Base-by-base conservation (phyloP, 1,139 yeast species). In the Lodderomyces parapsilosis region DNA sequence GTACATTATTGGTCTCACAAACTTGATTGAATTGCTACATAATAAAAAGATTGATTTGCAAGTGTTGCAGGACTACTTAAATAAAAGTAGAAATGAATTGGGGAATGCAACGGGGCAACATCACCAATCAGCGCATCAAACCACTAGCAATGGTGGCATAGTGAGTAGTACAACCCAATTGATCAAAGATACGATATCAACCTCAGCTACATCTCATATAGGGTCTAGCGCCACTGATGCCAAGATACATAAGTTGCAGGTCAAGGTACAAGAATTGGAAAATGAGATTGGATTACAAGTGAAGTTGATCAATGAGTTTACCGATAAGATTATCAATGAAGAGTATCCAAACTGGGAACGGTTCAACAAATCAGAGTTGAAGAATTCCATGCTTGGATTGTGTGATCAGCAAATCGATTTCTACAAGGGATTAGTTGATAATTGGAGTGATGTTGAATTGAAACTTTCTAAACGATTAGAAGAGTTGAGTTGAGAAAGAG, bases 21-120 rank as follows among this genome's bases (percentile, higher is more conserved):
- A 78, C 47, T 68, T 91, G 50, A 78, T 93, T 46, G 91, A 86
- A 57, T 74, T 87, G 43, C 89, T 93, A 51, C 99, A 93, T 57
- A 93, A 89, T 58, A 91, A 91, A 61, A 91, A 87, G 53, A 78
- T 91, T 33, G 99, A 93, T 61, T 81, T 86, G 55, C 97, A 93
- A 58, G 96, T 87, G 39, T 71, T 93, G 41, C 80, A 81, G 37
- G 96, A 86, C 44, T 91, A 91, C 59, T 69, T 90, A 43, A 71
- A 75, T 37, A 86, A 87, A 56, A 81, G 96, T 0, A 74, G 78
- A 44, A 64, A 66, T 25, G 98, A 93, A 51, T 80, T 83, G 49
- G 80, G 80, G 32, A 69, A 70, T 33, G 56, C 87, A 36, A 68
- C 81, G 44, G 76, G 84, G 11, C 49, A 46, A 13, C 40, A 54